Conservation (phyloP, 805 yeast genomes). For the Millerozyma miso region DNA sequence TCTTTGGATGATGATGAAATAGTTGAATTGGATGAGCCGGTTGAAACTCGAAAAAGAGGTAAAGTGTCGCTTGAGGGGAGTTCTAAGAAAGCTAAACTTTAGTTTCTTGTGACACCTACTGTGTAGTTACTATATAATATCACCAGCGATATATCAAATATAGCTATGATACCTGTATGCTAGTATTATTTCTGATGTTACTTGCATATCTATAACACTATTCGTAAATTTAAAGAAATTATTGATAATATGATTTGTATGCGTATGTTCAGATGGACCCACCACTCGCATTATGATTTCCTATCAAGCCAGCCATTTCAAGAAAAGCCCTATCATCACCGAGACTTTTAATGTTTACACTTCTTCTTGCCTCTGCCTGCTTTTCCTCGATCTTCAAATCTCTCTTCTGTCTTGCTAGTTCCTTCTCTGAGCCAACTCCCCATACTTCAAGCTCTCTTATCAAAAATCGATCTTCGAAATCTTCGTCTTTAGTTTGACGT, state of each 20-base stretch:
- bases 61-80: background rate
- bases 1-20: conserved; percentile 1
- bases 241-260: too few species aligned
- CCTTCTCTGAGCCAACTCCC: conserved; percentile 84
- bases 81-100: background rate
- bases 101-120: background rate
- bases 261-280: conserved; percentile 39
- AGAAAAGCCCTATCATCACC: conserved; percentile 82
- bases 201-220: too few species aligned
- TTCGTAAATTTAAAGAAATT: too few species aligned
- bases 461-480: conserved; percentile 65
- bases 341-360: conserved; percentile 58
- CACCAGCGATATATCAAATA: too few species aligned
- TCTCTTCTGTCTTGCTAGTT: conserved; percentile 68
- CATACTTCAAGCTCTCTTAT: conserved; percentile 81
- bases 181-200: too few species aligned
- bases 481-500: conserved; percentile 10
- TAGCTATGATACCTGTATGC: too few species aligned
- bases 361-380: conserved; percentile 76
- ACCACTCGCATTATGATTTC: conserved; percentile 41
- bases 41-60: background rate
- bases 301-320: conserved; percentile 73
- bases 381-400: conserved; percentile 90
- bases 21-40: background rate
- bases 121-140: too few species aligned